phyloP scores from a whole-genome alignment of 495 filamentous ascomycete species.

The Hyaloscypha hepaticicola region DNA sequence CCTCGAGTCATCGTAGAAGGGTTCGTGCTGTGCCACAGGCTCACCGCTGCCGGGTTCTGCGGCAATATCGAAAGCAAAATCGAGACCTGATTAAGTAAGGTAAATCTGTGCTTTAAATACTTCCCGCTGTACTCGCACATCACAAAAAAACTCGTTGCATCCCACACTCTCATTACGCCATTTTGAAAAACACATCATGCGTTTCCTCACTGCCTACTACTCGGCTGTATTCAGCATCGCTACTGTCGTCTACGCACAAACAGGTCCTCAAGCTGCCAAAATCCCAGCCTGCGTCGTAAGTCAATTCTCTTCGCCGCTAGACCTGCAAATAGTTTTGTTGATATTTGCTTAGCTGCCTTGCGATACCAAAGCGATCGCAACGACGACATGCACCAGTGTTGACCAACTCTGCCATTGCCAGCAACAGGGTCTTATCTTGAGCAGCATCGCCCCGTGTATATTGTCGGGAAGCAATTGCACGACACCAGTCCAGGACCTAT shows the following conservation, averaged over 20 bases:
- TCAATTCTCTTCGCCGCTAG: background rate
- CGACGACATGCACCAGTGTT: conserved; percentile 2
- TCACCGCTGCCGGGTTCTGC: no score
- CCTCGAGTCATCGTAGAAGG: no score
- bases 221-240: background rate
- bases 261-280: conserved; percentile 2
- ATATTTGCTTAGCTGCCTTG: background rate
- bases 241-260: background rate
- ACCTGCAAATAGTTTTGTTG: background rate
- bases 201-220: background rate
- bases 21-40: no score
- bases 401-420: conserved; percentile 1
- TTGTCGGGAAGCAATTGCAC: conserved; percentile 3
- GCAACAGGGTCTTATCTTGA: background rate
- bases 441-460: background rate
- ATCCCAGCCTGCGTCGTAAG: background rate
- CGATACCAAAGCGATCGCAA: conserved; percentile 5
- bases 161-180: no score
- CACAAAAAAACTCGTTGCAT: no score
- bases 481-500: background rate
- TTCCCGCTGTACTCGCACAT: no score
- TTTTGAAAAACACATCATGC: background rate
- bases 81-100: no score
- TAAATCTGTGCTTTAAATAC: no score
- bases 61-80: no score